These are phyloP conservation scores for Fulvia fulva DNA, from an alignment of 2,329 filamentous ascomycete genomes.

Conservation along the genomic window DNA sequence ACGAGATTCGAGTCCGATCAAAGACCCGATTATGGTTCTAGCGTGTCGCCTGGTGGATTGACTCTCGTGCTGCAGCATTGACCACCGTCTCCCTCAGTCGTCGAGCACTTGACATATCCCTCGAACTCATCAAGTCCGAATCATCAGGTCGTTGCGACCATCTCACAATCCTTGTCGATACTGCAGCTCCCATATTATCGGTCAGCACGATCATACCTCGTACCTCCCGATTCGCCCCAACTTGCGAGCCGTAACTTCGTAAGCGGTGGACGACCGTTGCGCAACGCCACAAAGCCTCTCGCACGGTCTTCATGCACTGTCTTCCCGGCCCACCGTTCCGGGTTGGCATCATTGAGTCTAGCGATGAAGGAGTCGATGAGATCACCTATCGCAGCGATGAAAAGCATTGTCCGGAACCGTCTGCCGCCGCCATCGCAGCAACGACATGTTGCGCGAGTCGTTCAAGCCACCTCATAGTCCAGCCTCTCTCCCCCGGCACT, in stretches of 20 bases:
- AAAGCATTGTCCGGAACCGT: background rate
- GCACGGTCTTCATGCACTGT: constrained; percentile 3
- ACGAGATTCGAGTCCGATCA: constrained; percentile 4
- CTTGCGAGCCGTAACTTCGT: background rate
- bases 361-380: constrained; percentile 4
- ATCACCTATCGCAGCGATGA: background rate
- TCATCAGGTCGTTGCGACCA: background rate
- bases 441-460: background rate
- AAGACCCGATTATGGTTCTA: constrained; percentile 10
- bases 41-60: constrained; percentile 5
- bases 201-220: too few species aligned
- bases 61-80: constrained; percentile 5
- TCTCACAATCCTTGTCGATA: background rate
- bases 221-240: too few species aligned
- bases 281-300: constrained; percentile 5
- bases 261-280: background rate
- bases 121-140: background rate
- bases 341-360: background rate
- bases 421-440: background rate
- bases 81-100: background rate
- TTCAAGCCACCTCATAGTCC: background rate
- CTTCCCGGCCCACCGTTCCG: background rate
- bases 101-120: background rate
- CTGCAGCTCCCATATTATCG: background rate
- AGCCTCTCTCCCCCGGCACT: background rate